These are phyloP conservation scores for Cordyceps javanica DNA, from an alignment of 2,329 filamentous ascomycete species.

Conservation along the genomic window DNA sequence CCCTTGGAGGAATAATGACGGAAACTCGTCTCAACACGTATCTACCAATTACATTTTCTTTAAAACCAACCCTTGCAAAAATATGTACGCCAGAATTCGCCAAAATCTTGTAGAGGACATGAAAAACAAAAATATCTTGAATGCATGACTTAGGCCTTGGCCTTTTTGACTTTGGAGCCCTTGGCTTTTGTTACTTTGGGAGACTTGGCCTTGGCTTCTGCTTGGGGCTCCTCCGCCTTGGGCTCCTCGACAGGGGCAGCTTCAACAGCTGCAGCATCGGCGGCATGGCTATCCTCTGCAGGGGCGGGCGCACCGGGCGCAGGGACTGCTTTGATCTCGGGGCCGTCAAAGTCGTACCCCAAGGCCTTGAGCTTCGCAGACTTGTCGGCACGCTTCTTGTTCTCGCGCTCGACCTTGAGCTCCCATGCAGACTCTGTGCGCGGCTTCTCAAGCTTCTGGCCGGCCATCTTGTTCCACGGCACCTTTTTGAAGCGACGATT, in stretches of 20 bases:
- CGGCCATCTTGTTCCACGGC: conserved; percentile 82
- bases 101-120: conserved; percentile 10
- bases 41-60: conserved; percentile 7
- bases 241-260: conserved; percentile 23
- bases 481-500: conserved; percentile 84
- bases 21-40: conserved; percentile 10
- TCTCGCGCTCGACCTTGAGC: conserved; percentile 66
- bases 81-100: conserved; percentile 10
- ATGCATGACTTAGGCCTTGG: conserved; percentile 26
- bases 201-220: conserved; percentile 30
- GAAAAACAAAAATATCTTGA: conserved; percentile 7
- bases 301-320: conserved; percentile 32
- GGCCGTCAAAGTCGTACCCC: conserved; percentile 77
- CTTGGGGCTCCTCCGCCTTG: conserved; percentile 23
- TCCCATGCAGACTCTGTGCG: conserved; percentile 72
- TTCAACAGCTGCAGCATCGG: conserved; percentile 32
- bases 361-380: conserved; percentile 69
- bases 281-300: conserved; percentile 23
- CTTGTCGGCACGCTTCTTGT: conserved; percentile 61
- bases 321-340: conserved; percentile 56
- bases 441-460: conserved; percentile 65
- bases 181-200: conserved; percentile 28
- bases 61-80: conserved; percentile 1
- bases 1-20: neutral
- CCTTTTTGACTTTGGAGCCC: conserved; percentile 34